Conservation (phyloP, 352 stramenopile genomes). For the Globisporangium cylindrosporum region DNA sequence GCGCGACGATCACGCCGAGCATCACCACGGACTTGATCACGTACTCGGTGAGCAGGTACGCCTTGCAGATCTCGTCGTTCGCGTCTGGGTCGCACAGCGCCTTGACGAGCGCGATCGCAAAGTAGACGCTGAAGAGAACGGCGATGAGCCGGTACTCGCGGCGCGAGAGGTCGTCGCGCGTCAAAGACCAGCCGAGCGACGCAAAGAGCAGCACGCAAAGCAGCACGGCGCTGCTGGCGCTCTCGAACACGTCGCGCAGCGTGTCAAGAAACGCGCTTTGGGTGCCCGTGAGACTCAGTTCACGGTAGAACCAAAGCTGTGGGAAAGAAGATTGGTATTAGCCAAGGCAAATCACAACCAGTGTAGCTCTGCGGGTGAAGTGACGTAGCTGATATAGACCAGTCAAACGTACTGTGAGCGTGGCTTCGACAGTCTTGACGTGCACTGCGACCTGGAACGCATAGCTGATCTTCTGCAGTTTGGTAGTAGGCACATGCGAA, state of each 20-base stretch:
- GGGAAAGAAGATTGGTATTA: not conserved
- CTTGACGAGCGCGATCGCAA: slow-evolving; percentile 39
- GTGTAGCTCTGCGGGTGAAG: not conserved
- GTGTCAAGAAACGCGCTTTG: slow-evolving; percentile 29
- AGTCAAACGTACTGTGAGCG: slow-evolving; percentile 31
- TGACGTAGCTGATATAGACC: not conserved
- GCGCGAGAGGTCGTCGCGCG: slow-evolving; percentile 36
- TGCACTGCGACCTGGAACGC: slow-evolving; percentile 50
- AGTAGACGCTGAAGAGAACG: slow-evolving; percentile 38
- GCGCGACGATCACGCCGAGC: slow-evolving; percentile 56
- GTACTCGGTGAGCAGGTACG: slow-evolving; percentile 63
- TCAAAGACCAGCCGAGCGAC: slow-evolving; percentile 66
- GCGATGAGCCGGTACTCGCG: slow-evolving; percentile 39
- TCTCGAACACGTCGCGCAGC: slow-evolving; percentile 35
- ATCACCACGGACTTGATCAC: slow-evolving; percentile 64
- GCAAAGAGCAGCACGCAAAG: slow-evolving; percentile 44
- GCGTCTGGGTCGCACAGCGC: slow-evolving; percentile 37
- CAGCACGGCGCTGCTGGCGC: slow-evolving; percentile 33
- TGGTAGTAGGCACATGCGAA: not conserved
- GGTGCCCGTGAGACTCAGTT: slow-evolving; percentile 36
- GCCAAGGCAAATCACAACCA: not conserved
- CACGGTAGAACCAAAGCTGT: slow-evolving; percentile 48
- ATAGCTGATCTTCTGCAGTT: slow-evolving; percentile 47
- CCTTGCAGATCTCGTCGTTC: slow-evolving; percentile 52
- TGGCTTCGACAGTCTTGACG: slow-evolving; percentile 46